Percentiles rank a stretch among this genome's conserved stretches.
Conservation (phyloP, 768 basidiomycete genomes). For the Boletales sp. region DNA sequence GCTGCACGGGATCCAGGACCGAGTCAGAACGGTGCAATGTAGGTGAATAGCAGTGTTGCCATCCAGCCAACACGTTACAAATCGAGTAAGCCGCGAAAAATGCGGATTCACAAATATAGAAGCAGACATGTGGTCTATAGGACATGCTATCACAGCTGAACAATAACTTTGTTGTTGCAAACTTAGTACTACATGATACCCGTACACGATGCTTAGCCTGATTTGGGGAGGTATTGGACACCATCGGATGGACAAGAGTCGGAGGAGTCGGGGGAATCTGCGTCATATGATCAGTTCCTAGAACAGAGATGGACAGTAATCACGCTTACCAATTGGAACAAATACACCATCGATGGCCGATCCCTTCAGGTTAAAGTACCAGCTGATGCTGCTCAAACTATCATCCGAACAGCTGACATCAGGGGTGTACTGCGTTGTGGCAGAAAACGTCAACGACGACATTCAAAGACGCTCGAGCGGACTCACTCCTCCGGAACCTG, state of each 20-base stretch:
- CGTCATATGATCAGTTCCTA: background rate
- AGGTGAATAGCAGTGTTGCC: too few species aligned
- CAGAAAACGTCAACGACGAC: background rate
- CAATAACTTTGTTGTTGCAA: too few species aligned
- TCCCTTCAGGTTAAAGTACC: constrained; percentile 63
- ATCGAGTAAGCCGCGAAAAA: too few species aligned
- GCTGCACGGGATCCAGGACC: too few species aligned
- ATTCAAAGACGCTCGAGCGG: too few species aligned
- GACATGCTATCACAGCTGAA: too few species aligned
- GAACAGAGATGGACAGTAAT: background rate
- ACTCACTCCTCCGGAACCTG: constrained; percentile 47
- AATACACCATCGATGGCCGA: constrained; percentile 47
- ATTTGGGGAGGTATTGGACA: constrained; percentile 60
- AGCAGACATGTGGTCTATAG: too few species aligned
- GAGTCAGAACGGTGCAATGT: too few species aligned
- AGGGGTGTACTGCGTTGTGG: constrained; percentile 41
- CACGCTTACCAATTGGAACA: constrained; percentile 49
- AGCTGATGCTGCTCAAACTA: constrained; percentile 45
- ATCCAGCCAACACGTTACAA: too few species aligned
- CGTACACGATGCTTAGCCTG: constrained; percentile 1
- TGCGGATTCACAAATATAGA: too few species aligned
- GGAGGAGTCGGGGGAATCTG: constrained; percentile 51
- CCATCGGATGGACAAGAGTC: constrained; percentile 49
- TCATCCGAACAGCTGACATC: constrained; percentile 41
- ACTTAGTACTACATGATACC: background rate